Conservation (phyloP, 1,284 basidiomycete species). For the Ganoderma multipileum region DNA sequence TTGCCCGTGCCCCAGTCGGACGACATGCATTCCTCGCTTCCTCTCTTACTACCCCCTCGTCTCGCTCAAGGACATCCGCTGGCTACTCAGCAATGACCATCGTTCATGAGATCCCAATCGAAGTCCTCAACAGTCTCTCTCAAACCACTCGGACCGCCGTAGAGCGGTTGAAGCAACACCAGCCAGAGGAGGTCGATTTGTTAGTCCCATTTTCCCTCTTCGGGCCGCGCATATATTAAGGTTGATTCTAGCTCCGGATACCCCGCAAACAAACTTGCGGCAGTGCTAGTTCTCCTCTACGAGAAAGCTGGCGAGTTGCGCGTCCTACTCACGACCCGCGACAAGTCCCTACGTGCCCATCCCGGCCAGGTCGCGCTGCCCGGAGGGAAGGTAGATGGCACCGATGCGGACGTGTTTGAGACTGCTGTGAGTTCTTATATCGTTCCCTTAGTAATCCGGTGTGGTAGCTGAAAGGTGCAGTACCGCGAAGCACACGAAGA, state of each 20-base stretch:
- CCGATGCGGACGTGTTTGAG: slow-evolving; percentile 64
- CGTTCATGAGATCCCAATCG: slow-evolving; percentile 18
- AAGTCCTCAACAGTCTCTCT: slow-evolving; percentile 29
- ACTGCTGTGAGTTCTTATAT: slow-evolving; percentile 69
- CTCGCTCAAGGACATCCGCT: background rate
- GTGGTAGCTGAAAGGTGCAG: slow-evolving; percentile 45
- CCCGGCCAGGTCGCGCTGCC: slow-evolving; percentile 85
- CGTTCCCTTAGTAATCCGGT: background rate
- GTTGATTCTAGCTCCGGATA: slow-evolving; percentile 50
- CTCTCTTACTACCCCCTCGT: background rate
- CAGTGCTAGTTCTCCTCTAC: slow-evolving; percentile 82
- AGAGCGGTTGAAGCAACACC: slow-evolving; percentile 48
- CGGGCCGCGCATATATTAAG: slow-evolving; percentile 13
- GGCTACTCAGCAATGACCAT: slow-evolving; percentile 8
- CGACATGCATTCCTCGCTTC: slow-evolving; percentile 6
- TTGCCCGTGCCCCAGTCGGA: slow-evolving; percentile 8
- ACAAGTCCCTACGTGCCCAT: slow-evolving; percentile 77
- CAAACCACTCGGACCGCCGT: slow-evolving; percentile 34
- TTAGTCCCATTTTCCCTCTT: slow-evolving; percentile 45
- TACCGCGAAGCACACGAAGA: slow-evolving; percentile 86
- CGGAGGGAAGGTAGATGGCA: slow-evolving; percentile 80
- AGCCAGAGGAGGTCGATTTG: slow-evolving; percentile 55
- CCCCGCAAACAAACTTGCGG: slow-evolving; percentile 61
- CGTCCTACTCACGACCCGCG: slow-evolving; percentile 85
- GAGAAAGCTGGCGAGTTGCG: slow-evolving; percentile 69